Evolutionary conservation across 1,139 yeast species (phyloP).

Genomic region (Magnusiomyces ingens): DNA sequence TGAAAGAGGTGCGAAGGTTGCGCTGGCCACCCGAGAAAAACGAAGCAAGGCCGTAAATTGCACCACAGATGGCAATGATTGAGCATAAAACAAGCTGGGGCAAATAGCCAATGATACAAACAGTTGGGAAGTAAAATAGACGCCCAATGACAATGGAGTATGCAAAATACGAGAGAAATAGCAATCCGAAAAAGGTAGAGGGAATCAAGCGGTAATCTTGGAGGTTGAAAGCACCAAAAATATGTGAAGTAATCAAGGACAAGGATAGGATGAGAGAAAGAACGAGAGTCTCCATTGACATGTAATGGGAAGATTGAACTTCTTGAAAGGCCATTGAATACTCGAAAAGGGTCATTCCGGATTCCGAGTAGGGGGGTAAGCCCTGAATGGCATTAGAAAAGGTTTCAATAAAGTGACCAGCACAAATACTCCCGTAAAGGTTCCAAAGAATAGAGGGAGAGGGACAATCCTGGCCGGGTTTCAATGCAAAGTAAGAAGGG

Average conservation of each 20-base stretch:
- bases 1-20: conserved; percentile 34
- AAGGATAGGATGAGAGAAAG: conserved; percentile 47
- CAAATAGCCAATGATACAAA: conserved; percentile 48
- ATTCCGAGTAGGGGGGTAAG: conserved; percentile 51
- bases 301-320: conserved; percentile 45
- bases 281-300: conserved; percentile 49
- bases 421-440: conserved; percentile 52
- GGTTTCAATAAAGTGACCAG: conserved; percentile 64
- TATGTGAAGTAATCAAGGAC: conserved; percentile 52
- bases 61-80: conserved; percentile 45
- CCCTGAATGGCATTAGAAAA: conserved; percentile 58
- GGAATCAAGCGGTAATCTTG: conserved; percentile 55
- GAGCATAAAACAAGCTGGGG: conserved; percentile 54
- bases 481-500: conserved; percentile 19
- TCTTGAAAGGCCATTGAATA: conserved; percentile 71
- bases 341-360: conserved; percentile 67
- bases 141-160: conserved; percentile 36
- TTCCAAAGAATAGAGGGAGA: conserved; percentile 48
- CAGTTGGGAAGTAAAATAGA: conserved; percentile 45
- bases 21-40: conserved; percentile 50
- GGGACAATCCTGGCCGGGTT: conserved; percentile 17
- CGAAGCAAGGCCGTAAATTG: conserved; percentile 49
- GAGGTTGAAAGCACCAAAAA: conserved; percentile 48
- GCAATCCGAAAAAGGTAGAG: conserved; percentile 49
- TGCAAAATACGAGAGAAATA: conserved; percentile 44